phyloP scores from a whole-genome alignment of 2,329 filamentous ascomycete genomes.

The Venturiaceae sp. region DNA sequence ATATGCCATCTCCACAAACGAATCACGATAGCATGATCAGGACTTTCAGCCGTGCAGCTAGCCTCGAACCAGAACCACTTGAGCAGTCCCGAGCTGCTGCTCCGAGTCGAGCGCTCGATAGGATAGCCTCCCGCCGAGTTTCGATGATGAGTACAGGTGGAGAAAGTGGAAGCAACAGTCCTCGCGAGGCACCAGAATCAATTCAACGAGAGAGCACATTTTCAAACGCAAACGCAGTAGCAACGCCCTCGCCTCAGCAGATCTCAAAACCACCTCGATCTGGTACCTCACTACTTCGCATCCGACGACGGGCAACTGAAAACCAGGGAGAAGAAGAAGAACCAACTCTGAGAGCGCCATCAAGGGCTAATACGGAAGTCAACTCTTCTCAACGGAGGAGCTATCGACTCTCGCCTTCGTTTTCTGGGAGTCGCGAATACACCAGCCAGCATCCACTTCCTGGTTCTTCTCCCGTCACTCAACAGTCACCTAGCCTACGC shows the following conservation, averaged over 20 bases:
- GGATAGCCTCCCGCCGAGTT: constrained; percentile 35
- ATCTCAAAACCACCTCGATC: constrained; percentile 3
- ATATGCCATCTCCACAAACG: background rate
- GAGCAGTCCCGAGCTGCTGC: constrained; percentile 20
- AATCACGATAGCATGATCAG: background rate
- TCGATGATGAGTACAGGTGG: constrained; percentile 22
- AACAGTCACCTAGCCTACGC: background rate
- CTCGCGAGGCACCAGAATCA: constrained; percentile 19
- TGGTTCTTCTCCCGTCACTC: constrained; percentile 11
- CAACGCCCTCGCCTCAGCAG: constrained; percentile 2
- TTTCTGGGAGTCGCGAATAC: constrained; percentile 17
- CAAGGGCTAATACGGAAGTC: constrained; percentile 38
- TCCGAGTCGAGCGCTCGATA: constrained; percentile 27
- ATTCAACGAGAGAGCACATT: constrained; percentile 6
- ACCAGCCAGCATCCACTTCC: constrained; percentile 27
- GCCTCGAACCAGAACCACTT: constrained; percentile 24
- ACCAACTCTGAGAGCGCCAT: constrained; percentile 33
- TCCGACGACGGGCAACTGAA: background rate
- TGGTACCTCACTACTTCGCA: constrained; percentile 6
- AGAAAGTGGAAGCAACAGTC: constrained; percentile 13
- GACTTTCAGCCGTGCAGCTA: constrained; percentile 12
- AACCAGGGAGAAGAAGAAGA: constrained; percentile 20
- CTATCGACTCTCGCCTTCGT: constrained; percentile 13
- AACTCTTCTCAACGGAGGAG: constrained; percentile 17
- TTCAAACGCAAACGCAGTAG: background rate